Evolutionary conservation across 2,329 filamentous ascomycete genomes (phyloP), one percentile per base, ranked within the genome.

Genomic region (Delphinella strobiligena): DNA sequence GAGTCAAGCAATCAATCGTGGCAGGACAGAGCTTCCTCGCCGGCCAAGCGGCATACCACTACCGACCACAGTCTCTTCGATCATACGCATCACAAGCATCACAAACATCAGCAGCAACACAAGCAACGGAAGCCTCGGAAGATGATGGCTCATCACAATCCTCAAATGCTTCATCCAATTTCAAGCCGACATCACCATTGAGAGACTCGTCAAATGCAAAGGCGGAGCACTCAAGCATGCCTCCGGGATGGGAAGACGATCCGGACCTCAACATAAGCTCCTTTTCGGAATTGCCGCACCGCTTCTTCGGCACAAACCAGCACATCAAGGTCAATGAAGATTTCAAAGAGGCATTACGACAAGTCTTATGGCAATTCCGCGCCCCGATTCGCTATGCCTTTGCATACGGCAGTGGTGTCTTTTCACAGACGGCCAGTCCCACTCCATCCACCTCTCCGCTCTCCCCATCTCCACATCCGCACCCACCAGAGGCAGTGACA

Each of bases 361-460:
- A 87, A 52, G 83, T 96, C 47, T 68, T 95, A 16, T 91, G 87
- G 75, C 77, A 93, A 53, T 96, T 98, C 61, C 74, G 80, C 37
- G 89, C 91, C 1, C 89, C 91, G 0, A 93, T 98, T 49, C 78
- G 88, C 41, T 96, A 96, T 66, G 89, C 88, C 11, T 94, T 98
- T 60, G 91, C 91, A 2, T 98, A 98, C 56, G 91, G 91, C 16
- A 96, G 89, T 4, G 91, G 91, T 3, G 91, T 98, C 8, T 98
- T 98, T 54, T 79, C 88, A 0, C 91, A 98, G 58, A 58, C 62
- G 40, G 66, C 66, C 36, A 72, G 72, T 48, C 49, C 50, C 8
- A 30, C 43, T 2, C 46, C 45, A 5, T 58, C 59, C 31, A 58
- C 57, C 29, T 60, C 65, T 33, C 55, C 64, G 55, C 61, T 64